Base-by-base conservation (phyloP, 78 protist species). In the Polysphondylium violaceum region DNA sequence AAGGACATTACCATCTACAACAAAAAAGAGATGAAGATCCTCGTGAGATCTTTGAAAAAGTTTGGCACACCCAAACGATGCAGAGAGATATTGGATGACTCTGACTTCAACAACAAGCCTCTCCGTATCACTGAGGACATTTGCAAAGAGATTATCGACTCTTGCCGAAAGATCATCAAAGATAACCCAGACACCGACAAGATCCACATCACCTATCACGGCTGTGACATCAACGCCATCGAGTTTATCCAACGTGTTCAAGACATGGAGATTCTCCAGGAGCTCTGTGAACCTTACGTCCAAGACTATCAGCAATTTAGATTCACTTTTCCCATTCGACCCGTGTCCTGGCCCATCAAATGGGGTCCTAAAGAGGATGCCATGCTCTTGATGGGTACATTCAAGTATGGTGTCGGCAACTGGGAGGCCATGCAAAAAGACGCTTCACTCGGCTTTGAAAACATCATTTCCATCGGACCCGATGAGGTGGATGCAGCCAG, bases 341-440 rank as follows among this genome's bases (percentile, higher is more conserved):
- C 79, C 12, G 94, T 78, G 0, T 31, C 65, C 3, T 88, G 94
- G 94, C 27, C 74, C 5, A 41, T 71, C 3, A 81, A 85, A 51
- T 81, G 93, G 92, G 85, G 92, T 21, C 67, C 75, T 25, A 79
- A 75, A 58, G 95, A 92, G 21, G 95, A 92, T 78, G 86, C 89
- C 12, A 51, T 79, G 76, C 71, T 92, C 14, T 23, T 92, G 59
- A 64, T 68, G 87, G 95, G 89, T 33, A 68, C 73, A 3, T 68
- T 83, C 21, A 60, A 63, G 21, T 40, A 92, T 76, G 95, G 95
- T 43, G 33, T 68, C 17, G 92, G 95, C 11, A 76, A 73, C 40
- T 92, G 91, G 81, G 90, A 92, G 23, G 33, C 74, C 7, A 92
- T 92, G 35, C 88, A 78, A 64, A 56, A 78, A 7, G 95, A 91